Conservation (phyloP, 441 rosid genomes). For the Populus hybrid region DNA sequence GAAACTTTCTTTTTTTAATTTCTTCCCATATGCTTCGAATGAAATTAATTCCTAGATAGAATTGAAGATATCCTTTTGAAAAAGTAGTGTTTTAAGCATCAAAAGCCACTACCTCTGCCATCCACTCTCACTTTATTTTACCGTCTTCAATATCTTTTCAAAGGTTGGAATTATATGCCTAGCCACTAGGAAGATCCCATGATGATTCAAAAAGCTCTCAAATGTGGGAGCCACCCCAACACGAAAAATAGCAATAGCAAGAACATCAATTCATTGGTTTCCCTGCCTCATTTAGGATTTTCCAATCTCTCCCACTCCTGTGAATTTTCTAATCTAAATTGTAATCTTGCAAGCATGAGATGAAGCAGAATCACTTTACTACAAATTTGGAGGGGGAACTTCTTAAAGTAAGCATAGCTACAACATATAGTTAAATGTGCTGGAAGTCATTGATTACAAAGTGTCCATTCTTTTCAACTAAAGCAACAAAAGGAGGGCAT, state of each 20-base stretch:
- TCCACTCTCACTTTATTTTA: conserved; percentile 11
- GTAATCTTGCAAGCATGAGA: conserved; percentile 29
- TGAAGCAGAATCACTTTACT: conserved; percentile 25
- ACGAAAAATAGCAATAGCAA: not conserved
- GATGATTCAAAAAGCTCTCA: conserved; percentile 31
- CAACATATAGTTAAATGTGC: conserved; percentile 18
- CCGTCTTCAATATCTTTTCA: conserved; percentile 8
- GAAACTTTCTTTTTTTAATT: not conserved
- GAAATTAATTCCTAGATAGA: conserved; percentile 12
- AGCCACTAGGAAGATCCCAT: conserved; percentile 36
- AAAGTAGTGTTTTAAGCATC: conserved; percentile 15
- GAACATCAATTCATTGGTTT: not conserved
- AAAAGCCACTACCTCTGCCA: conserved; percentile 20
- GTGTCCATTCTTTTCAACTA: conserved; percentile 26
- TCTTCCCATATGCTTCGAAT: conserved; percentile 15
- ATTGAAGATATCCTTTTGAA: not conserved
- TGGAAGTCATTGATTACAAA: conserved; percentile 27
- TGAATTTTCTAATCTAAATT: conserved; percentile 13
- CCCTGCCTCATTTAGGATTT: not conserved
- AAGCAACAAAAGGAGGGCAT: not conserved
- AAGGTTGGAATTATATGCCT: conserved; percentile 30
- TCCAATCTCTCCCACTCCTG: not conserved
- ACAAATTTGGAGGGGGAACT: conserved; percentile 12
- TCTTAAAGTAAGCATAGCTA: conserved; percentile 21
- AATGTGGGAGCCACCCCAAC: conserved; percentile 24